Percentiles rank a stretch among this genome's conserved stretches.
Evolutionary conservation across 139 green algal species (phyloP).

Genomic region (Penium margaritaceum): DNA sequence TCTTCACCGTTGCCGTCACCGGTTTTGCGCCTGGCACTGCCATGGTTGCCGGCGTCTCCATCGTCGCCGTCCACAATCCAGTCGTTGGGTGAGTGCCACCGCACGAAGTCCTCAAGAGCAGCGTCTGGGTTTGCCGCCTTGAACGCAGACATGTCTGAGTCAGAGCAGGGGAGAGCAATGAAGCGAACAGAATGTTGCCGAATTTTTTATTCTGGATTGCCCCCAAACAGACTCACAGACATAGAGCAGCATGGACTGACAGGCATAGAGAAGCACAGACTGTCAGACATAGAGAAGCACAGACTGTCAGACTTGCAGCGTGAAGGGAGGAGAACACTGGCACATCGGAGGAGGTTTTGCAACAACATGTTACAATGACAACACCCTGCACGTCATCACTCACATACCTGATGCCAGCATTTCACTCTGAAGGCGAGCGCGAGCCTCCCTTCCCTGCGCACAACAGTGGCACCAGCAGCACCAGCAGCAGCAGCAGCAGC

Average conservation of each 20-base stretch:
- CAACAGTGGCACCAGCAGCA: neutral
- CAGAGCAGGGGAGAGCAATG: too few relatives aligned
- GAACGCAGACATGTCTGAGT: conserved; percentile 81
- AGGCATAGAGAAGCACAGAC: too few relatives aligned
- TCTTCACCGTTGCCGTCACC: neutral
- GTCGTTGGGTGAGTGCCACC: conserved; percentile 71
- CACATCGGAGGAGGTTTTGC: too few relatives aligned
- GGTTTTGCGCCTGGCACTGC: neutral
- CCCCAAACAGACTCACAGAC: too few relatives aligned
- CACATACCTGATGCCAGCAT: neutral
- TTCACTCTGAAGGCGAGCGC: neutral
- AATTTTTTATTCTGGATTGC: too few relatives aligned
- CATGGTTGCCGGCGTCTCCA: neutral
- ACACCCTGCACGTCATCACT: neutral
- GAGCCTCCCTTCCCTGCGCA: neutral
- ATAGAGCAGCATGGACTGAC: too few relatives aligned
- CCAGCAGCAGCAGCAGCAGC: too few relatives aligned
- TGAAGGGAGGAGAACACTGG: too few relatives aligned
- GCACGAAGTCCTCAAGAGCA: conserved; percentile 72
- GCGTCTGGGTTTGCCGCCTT: conserved; percentile 81
- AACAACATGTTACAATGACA: too few relatives aligned
- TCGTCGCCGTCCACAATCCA: conserved; percentile 41
- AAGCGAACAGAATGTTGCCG: too few relatives aligned
- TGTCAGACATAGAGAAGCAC: too few relatives aligned
- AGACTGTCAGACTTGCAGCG: too few relatives aligned